Evolutionary conservation across 495 filamentous ascomycete genomes (phyloP).

Genomic region (Podospora bellae-mahoneyi): DNA sequence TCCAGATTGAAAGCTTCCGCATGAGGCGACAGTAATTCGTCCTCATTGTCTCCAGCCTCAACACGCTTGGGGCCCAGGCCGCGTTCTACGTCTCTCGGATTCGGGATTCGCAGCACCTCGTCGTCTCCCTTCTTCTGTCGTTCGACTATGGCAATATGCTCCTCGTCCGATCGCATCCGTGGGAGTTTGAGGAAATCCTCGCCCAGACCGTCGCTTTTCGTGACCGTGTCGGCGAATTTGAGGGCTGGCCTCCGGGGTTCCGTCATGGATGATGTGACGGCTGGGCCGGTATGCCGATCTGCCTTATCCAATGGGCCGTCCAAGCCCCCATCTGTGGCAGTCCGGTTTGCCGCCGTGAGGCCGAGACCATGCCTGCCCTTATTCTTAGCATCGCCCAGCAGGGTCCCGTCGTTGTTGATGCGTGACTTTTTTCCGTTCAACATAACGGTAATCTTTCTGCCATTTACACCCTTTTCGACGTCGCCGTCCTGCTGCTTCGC

Average conservation of each 20-base stretch:
- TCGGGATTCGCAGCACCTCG: constrained; percentile 75
- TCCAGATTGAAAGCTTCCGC: constrained; percentile 12
- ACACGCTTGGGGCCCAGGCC: constrained; percentile 67
- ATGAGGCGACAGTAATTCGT: constrained; percentile 22
- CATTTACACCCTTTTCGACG: constrained; percentile 66
- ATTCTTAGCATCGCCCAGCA: constrained; percentile 25
- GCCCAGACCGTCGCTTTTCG: constrained; percentile 41
- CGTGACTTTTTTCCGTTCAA: constrained; percentile 46
- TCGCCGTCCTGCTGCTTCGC: constrained; percentile 40
- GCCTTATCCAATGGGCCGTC: background rate
- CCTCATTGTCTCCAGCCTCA: constrained; percentile 43
- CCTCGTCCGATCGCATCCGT: constrained; percentile 58
- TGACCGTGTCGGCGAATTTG: constrained; percentile 61
- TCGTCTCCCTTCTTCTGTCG: constrained; percentile 74
- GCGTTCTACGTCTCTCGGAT: constrained; percentile 78
- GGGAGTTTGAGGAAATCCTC: constrained; percentile 45
- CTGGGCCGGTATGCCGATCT: background rate
- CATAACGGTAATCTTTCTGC: constrained; percentile 71
- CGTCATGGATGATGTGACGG: constrained; percentile 31
- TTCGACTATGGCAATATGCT: constrained; percentile 82
- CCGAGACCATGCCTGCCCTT: constrained; percentile 15
- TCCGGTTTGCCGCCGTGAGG: constrained; percentile 4
- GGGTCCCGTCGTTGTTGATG: constrained; percentile 48
- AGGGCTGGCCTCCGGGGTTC: constrained; percentile 43
- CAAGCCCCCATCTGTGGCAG: background rate